Evolutionary conservation across 306 rosid species (phyloP).

Genomic region (Heteromeles arbutifolia): DNA sequence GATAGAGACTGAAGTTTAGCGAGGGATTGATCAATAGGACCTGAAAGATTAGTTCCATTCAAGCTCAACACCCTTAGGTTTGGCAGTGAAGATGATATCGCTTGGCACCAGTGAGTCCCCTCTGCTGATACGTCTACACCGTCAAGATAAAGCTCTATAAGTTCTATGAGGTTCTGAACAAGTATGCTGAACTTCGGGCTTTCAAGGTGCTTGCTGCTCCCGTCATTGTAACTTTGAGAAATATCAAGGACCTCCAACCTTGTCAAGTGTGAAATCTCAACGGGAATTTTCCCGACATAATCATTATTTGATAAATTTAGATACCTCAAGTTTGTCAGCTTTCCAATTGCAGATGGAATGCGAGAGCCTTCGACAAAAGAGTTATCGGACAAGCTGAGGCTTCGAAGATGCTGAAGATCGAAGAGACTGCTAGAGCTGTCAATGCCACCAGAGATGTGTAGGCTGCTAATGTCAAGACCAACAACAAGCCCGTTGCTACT

Average conservation of each 20-base stretch:
- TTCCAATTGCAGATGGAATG: constrained; percentile 30
- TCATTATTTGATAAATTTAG: too few relatives aligned
- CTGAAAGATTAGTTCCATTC: too few relatives aligned
- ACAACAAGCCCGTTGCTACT: constrained; percentile 17
- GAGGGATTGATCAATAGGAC: too few relatives aligned
- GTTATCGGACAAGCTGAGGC: constrained; percentile 28
- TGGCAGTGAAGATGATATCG: too few relatives aligned
- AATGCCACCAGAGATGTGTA: constrained; percentile 14
- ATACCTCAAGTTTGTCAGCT: constrained; percentile 25
- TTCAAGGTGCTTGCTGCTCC: constrained; percentile 21
- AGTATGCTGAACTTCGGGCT: constrained; percentile 13
- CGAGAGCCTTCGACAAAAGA: neutral
- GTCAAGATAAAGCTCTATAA: too few relatives aligned
- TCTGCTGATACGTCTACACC: too few relatives aligned
- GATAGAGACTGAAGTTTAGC: too few relatives aligned
- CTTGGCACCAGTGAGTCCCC: too few relatives aligned
- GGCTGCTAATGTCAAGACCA: constrained; percentile 22
- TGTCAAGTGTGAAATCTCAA: neutral
- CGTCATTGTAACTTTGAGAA: too few relatives aligned
- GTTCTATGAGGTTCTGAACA: too few relatives aligned
- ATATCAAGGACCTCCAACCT: constrained; percentile 36
- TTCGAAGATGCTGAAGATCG: constrained; percentile 6
- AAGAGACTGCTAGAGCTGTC: neutral
- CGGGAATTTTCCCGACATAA: too few relatives aligned
- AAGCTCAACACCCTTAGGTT: too few relatives aligned